Evolutionary conservation across 805 yeast species (phyloP).

Genomic region (Hanseniaspora pseudoguilliermondii): DNA sequence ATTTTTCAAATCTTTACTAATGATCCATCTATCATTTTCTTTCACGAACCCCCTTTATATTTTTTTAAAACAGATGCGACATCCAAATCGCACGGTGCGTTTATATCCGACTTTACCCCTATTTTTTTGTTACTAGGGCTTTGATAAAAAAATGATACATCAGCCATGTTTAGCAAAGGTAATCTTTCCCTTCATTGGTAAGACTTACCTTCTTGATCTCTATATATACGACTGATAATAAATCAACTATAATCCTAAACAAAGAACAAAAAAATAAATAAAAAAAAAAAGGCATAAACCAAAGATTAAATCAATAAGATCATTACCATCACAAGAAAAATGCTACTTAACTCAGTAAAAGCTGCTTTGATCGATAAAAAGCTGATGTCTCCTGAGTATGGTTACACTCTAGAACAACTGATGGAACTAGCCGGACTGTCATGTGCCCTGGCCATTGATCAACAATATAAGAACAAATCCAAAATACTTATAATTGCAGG

Average conservation of each 20-base stretch:
- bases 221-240: no score
- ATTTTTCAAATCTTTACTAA: no score
- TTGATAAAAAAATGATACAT: neutral
- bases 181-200: no score
- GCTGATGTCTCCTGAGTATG: conserved; percentile 65
- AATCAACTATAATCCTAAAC: no score
- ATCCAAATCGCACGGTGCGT: no score
- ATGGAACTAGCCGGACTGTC: conserved; percentile 96
- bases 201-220: neutral
- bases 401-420: conserved; percentile 27
- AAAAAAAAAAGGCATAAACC: neutral
- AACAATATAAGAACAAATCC: conserved; percentile 42
- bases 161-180: neutral
- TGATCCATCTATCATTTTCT: no score
- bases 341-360: conserved; percentile 14
- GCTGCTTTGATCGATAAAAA: conserved; percentile 78
- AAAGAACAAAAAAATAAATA: no score
- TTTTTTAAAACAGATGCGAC: no score
- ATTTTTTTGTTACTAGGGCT: no score
- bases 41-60: no score
- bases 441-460: conserved; percentile 75
- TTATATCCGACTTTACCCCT: no score
- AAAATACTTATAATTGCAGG: conserved; percentile 67
- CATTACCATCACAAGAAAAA: neutral
- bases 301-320: neutral